A percentile compares a stretch with the other conserved stretches of the same genome.
These are phyloP conservation scores for Piloderma croceum DNA, from an alignment of 768 basidiomycete genomes.

Conservation along the genomic window DNA sequence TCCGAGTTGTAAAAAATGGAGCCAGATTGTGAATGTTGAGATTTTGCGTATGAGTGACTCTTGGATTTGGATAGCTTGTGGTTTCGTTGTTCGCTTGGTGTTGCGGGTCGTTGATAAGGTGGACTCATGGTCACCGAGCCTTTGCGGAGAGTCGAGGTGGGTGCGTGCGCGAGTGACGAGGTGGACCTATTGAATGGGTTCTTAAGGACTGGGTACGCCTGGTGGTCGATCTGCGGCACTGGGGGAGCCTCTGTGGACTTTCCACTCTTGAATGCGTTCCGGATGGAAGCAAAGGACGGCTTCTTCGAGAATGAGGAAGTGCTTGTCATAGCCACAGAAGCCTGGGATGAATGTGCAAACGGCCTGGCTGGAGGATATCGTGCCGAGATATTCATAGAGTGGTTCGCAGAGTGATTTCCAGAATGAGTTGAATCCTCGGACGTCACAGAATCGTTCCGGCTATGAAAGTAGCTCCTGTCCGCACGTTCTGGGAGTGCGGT, in stretches of 20 bases:
- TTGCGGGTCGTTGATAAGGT: conserved; percentile 24
- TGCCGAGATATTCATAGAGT: conserved; percentile 1
- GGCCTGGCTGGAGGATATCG: conserved; percentile 34
- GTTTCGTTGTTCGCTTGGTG: too few relatives aligned
- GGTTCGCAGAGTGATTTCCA: conserved; percentile 28
- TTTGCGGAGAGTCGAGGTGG: conserved; percentile 32
- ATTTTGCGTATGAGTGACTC: conserved; percentile 59
- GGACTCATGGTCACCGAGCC: neutral
- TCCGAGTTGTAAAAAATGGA: conserved; percentile 70
- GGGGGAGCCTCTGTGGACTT: conserved; percentile 65
- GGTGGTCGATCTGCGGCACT: conserved; percentile 64
- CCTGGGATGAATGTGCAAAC: conserved; percentile 67
- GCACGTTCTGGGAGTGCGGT: conserved; percentile 36
- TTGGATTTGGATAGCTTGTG: too few relatives aligned
- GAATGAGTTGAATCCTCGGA: conserved; percentile 75
- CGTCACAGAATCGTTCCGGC: conserved; percentile 70
- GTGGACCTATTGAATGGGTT: conserved; percentile 81
- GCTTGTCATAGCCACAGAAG: conserved; percentile 55
- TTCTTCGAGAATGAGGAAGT: conserved; percentile 69
- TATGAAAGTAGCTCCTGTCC: conserved; percentile 67
- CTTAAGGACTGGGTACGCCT: conserved; percentile 65
- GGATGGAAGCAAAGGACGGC: conserved; percentile 78
- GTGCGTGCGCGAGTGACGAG: conserved; percentile 59
- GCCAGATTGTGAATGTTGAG: conserved; percentile 72
- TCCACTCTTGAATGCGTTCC: conserved; percentile 78